Conservation (phyloP, 495 filamentous ascomycete species). For the Bacidia rubella region DNA sequence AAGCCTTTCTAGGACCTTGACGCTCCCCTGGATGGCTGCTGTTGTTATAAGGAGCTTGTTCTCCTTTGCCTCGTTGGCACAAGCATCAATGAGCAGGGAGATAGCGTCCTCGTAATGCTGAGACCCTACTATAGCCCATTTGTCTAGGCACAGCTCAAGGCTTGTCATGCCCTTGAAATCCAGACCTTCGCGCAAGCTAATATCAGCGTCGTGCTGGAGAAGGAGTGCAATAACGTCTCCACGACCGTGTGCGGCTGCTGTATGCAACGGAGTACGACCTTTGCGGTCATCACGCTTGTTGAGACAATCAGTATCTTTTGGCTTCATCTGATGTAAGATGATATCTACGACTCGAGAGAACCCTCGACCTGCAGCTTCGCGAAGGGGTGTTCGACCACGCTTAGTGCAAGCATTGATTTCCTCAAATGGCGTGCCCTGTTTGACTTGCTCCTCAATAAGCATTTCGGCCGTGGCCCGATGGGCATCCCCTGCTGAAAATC, state of each 20-base stretch:
- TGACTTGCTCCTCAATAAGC: conserved; percentile 5
- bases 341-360: neutral
- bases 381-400: conserved; percentile 4
- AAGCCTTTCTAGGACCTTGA: neutral
- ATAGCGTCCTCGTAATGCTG: conserved; percentile 1
- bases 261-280: conserved; percentile 14
- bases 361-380: conserved; percentile 11
- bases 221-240: conserved; percentile 4
- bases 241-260: conserved; percentile 10
- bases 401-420: conserved; percentile 11
- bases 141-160: conserved; percentile 5
- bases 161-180: conserved; percentile 4
- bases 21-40: conserved; percentile 1
- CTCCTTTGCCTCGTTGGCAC: conserved; percentile 1
- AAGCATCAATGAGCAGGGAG: conserved; percentile 1
- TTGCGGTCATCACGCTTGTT: conserved; percentile 10
- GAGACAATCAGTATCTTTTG: conserved; percentile 7
- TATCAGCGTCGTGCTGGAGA: conserved; percentile 6
- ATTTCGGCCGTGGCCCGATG: conserved; percentile 7
- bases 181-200: neutral
- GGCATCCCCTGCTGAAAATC: neutral
- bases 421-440: neutral
- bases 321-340: conserved; percentile 11
- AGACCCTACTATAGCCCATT: conserved; percentile 3
- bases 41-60: conserved; percentile 4